These are phyloP conservation scores for Phytopythium vexans DNA, from an alignment of 352 stramenopile genomes.

Conservation along the genomic window DNA sequence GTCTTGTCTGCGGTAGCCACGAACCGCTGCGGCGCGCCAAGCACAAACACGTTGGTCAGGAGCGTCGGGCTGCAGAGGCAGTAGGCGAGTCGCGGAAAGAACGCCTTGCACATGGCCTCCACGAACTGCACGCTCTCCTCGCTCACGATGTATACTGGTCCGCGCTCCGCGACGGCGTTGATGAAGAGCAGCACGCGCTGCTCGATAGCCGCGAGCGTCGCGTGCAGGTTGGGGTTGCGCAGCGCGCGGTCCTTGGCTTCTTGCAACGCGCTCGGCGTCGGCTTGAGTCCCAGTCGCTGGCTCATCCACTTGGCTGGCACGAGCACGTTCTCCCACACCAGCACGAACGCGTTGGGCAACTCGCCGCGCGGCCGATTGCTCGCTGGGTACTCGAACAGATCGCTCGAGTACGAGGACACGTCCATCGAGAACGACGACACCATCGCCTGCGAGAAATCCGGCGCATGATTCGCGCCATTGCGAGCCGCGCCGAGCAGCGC, in stretches of 20 bases:
- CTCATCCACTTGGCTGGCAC: conserved; percentile 61
- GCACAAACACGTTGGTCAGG: conserved; percentile 58
- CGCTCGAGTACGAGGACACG: conserved; percentile 46
- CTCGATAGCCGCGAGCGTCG: conserved; percentile 54
- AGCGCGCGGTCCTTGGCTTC: conserved; percentile 47
- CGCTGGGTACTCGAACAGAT: conserved; percentile 51
- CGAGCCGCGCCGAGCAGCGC: not conserved
- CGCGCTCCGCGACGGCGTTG: conserved; percentile 37
- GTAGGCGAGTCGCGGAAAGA: conserved; percentile 63
- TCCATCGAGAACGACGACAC: conserved; percentile 65
- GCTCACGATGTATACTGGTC: conserved; percentile 64
- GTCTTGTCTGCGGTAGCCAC: conserved; percentile 48
- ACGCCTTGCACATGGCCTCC: conserved; percentile 52
- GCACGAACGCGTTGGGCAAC: conserved; percentile 53
- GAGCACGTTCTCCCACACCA: conserved; percentile 72
- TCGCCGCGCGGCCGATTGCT: conserved; percentile 11
- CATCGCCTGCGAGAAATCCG: conserved; percentile 47
- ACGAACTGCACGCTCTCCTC: conserved; percentile 62
- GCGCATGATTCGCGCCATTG: conserved; percentile 20
- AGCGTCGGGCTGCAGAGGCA: conserved; percentile 44
- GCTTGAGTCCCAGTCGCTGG: conserved; percentile 43
- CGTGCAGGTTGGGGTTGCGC: conserved; percentile 38
- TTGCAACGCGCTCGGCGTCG: conserved; percentile 32
- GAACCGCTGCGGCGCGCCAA: conserved; percentile 53
- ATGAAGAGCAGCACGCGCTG: conserved; percentile 53